phyloP scores from a whole-genome alignment of 106 monocot species.

The Phalaenopsis aphrodite region DNA sequence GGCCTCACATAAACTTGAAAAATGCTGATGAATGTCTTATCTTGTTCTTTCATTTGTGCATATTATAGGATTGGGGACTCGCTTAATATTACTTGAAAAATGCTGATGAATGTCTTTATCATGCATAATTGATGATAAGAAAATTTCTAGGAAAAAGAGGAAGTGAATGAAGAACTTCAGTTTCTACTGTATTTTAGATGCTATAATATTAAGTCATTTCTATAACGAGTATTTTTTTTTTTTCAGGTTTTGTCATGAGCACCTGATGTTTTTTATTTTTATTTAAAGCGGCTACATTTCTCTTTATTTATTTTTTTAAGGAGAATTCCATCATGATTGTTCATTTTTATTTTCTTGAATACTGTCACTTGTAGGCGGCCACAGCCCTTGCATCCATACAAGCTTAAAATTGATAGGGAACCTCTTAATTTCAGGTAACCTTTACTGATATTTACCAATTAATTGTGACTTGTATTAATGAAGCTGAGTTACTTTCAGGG shows the following conservation, averaged over 20 bases:
- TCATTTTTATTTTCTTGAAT: background rate
- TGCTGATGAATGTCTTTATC: slow-evolving; percentile 6
- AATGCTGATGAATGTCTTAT: too few relatives aligned
- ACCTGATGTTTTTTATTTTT: background rate
- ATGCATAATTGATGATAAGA: background rate
- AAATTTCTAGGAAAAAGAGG: background rate
- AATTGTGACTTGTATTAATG: background rate
- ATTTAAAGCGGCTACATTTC: background rate
- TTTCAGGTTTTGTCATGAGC: background rate
- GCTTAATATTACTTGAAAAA: background rate
- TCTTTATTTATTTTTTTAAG: background rate
- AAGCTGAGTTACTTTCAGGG: background rate
- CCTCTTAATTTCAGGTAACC: slow-evolving; percentile 71
- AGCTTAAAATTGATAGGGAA: slow-evolving; percentile 90
- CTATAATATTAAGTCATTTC: background rate
- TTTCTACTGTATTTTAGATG: background rate
- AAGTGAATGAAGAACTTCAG: background rate
- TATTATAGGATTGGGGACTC: background rate
- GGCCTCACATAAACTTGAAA: background rate
- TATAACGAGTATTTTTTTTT: background rate
- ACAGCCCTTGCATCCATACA: slow-evolving; percentile 61
- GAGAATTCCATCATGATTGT: background rate
- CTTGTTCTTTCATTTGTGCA: background rate
- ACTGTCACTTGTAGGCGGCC: slow-evolving; percentile 48
- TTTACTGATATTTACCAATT: background rate